Evolutionary conservation across 495 filamentous ascomycete species (phyloP), one percentile per base, ranked within the genome.

Genomic region (Halenospora varia): DNA sequence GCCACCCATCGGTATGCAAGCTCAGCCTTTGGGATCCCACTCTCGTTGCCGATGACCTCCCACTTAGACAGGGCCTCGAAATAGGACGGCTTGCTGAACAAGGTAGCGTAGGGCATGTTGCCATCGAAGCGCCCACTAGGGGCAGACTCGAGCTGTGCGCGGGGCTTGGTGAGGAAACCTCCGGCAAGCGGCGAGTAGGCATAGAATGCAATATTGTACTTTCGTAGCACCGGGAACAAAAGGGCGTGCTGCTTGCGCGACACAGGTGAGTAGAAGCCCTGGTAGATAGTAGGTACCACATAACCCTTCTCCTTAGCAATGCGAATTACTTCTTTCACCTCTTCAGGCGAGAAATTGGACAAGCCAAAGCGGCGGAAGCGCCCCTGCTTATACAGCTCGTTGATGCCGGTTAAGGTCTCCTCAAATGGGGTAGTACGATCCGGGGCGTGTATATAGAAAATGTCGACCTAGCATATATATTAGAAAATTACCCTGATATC

Each of bases 251-350:
- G 69, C 13, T 64, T 60, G 17, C 81, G 77, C 29, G 77, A 81
- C 9, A 87, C 77, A 10, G 82, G 78, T 68, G 87, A 83, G 65
- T 88, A 88, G 59, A 85, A 75, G 25, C 79, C 83, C 59, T 87
- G 82, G 66, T 82, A 87, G 17, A 84, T 83, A 15, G 74, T 77
- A 0, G 83, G 83, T 35, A 78, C 79, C 52, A 83, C 75, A 77
- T 80, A 88, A 26, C 75, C 75, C 25, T 81, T 69, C n/a, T 58
- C 48, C 3, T 70, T 62, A 29, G 76, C 80, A 0, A 81, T 65
- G 64, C 82, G 72, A 50, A 70, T 71, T 26, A 84, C 75, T 59
- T 75, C 59, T 0, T 75, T 75, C 13, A 84, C 76, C 64, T 82
- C 75, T 69, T 73, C 75, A 0, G 76, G 61, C 61, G 64, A 68